A percentile compares a stretch with the other conserved stretches of the same genome.
Evolutionary conservation across 495 filamentous ascomycete genomes (phyloP).

Genomic region (Apiosordaria backusii): DNA sequence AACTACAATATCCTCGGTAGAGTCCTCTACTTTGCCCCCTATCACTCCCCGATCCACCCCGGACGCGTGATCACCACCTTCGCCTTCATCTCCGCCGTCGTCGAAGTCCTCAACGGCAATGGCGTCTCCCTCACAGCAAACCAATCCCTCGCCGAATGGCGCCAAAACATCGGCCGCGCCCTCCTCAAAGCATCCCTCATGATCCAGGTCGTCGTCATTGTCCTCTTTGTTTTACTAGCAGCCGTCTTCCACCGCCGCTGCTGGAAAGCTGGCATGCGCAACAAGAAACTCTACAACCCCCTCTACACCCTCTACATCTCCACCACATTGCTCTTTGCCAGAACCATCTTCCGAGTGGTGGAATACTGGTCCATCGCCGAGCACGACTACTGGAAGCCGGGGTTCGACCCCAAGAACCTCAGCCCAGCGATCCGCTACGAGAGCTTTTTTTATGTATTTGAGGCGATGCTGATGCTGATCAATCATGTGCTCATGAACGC

Average conservation of each 20-base stretch:
- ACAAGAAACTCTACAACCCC: constrained; percentile 53
- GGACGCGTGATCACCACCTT: constrained; percentile 76
- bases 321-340: constrained; percentile 55
- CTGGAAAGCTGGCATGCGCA: constrained; percentile 48
- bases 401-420: constrained; percentile 31
- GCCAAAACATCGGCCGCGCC: constrained; percentile 52
- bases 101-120: constrained; percentile 65
- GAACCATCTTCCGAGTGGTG: constrained; percentile 64
- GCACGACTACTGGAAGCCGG: constrained; percentile 27
- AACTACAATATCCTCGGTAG: constrained; percentile 77
- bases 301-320: constrained; percentile 61
- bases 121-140: constrained; percentile 64
- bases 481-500: constrained; percentile 61
- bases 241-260: constrained; percentile 59
- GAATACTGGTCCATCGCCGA: constrained; percentile 54
- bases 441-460: constrained; percentile 73
- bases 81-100: constrained; percentile 54
- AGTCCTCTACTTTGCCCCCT: constrained; percentile 74
- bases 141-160: constrained; percentile 37
- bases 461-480: constrained; percentile 58
- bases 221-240: constrained; percentile 57
- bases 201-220: constrained; percentile 63
- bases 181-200: constrained; percentile 65
- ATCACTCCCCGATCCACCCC: constrained; percentile 73
- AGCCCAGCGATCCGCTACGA: constrained; percentile 61